A percentile compares a stretch with the other conserved stretches of the same genome.
Conservation (phyloP, 805 yeast genomes). For the Soucietia sequanensis region DNA sequence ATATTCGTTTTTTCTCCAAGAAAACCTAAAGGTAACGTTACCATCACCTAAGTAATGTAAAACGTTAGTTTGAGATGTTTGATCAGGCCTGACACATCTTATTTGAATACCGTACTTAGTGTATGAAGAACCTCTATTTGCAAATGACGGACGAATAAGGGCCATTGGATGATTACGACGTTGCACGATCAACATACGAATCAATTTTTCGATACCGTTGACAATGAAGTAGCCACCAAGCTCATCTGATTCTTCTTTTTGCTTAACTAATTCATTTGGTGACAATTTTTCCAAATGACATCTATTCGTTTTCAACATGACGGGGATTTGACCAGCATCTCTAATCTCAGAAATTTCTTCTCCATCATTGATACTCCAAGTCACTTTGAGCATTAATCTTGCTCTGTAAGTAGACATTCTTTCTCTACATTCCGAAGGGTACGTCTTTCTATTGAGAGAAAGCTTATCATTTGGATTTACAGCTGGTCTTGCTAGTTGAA, state of each 20-base stretch:
- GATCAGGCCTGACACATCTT: slow-evolving; percentile 93
- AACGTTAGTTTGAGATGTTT: slow-evolving; percentile 97
- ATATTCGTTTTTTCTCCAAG: slow-evolving; percentile 96
- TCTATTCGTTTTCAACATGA: slow-evolving; percentile 88
- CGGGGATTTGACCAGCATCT: slow-evolving; percentile 88
- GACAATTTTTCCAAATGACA: slow-evolving; percentile 85
- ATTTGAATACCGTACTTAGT: slow-evolving; percentile 90
- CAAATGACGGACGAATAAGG: slow-evolving; percentile 89
- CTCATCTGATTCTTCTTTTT: slow-evolving; percentile 91
- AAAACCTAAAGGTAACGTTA: slow-evolving; percentile 91
- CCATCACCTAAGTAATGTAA: slow-evolving; percentile 94
- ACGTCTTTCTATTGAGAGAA: slow-evolving; percentile 72
- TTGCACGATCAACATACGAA: slow-evolving; percentile 97
- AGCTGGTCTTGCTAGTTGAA: slow-evolving; percentile 80
- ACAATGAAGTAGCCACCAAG: slow-evolving; percentile 95
- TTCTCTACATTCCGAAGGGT: slow-evolving; percentile 84
- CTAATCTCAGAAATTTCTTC: slow-evolving; percentile 77
- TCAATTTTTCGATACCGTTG: slow-evolving; percentile 93
- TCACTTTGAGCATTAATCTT: slow-evolving; percentile 70
- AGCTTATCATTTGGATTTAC: slow-evolving; percentile 70
- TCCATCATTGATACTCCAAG: slow-evolving; percentile 87
- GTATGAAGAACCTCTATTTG: slow-evolving; percentile 90
- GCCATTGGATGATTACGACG: slow-evolving; percentile 99
- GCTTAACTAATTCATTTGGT: slow-evolving; percentile 75
- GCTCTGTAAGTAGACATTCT: slow-evolving; percentile 82